Conservation (phyloP, 2,329 filamentous ascomycete species). For the Zelopaecilomyces penicillatus region DNA sequence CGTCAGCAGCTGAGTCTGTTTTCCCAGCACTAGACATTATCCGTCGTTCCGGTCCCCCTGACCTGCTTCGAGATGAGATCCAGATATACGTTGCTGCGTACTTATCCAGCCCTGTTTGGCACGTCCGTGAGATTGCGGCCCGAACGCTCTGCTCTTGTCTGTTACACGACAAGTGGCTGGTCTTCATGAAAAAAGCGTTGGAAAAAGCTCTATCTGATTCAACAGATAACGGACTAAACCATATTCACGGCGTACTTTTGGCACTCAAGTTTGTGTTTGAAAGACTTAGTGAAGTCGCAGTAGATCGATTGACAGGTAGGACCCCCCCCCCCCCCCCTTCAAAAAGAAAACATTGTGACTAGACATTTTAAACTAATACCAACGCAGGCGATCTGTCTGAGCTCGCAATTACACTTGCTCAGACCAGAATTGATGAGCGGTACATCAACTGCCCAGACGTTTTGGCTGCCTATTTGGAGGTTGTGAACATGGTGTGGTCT, state of each 20-base stretch:
- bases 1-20: slow-evolving; percentile 55
- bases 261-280: slow-evolving; percentile 49
- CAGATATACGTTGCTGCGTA: slow-evolving; percentile 52
- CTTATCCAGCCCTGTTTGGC: slow-evolving; percentile 65
- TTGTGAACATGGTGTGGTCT: slow-evolving; percentile 33
- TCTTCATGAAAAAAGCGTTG: slow-evolving; percentile 30
- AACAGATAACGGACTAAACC: slow-evolving; percentile 35
- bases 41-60: slow-evolving; percentile 60
- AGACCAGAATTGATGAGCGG: slow-evolving; percentile 16
- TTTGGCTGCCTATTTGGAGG: slow-evolving; percentile 37
- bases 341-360: background rate
- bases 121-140: slow-evolving; percentile 72
- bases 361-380: slow-evolving; percentile 9
- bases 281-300: slow-evolving; percentile 39
- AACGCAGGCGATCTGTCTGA: slow-evolving; percentile 21
- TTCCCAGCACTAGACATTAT: slow-evolving; percentile 80
- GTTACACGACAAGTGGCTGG: slow-evolving; percentile 41
- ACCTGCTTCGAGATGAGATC: slow-evolving; percentile 45
- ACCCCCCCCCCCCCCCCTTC: slow-evolving; percentile 1
- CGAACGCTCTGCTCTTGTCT: slow-evolving; percentile 60
- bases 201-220: slow-evolving; percentile 16
- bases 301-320: slow-evolving; percentile 35
- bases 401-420: slow-evolving; percentile 21
- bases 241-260: slow-evolving; percentile 50
- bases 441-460: slow-evolving; percentile 31